Conservation (phyloP, 768 basidiomycete genomes). For the Rhodotorula paludigena region DNA sequence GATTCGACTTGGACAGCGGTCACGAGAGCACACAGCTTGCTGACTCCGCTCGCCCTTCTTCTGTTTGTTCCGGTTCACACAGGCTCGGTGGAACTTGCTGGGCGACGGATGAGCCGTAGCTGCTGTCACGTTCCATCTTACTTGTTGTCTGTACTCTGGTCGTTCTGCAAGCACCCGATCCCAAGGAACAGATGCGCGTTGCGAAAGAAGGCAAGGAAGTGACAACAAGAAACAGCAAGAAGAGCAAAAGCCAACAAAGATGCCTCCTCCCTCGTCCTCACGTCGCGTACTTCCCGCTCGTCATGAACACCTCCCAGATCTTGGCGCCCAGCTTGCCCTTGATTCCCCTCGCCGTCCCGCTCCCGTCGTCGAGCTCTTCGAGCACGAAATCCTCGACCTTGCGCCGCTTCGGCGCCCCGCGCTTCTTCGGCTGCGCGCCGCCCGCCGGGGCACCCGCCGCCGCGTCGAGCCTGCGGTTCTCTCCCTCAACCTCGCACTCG, state of each 20-base stretch:
- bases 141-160: background rate
- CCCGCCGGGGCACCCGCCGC: background rate
- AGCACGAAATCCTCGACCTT: slow-evolving; percentile 29
- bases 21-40: background rate
- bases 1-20: background rate
- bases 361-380: slow-evolving; percentile 1
- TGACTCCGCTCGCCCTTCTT: background rate
- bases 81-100: slow-evolving; percentile 32
- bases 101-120: background rate
- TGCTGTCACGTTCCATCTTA: background rate
- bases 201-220: background rate
- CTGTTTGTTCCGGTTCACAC: background rate
- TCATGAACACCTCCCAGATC: slow-evolving; percentile 30
- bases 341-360: slow-evolving; percentile 20
- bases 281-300: slow-evolving; percentile 6
- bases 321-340: slow-evolving; percentile 24
- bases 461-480: background rate
- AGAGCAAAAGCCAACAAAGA: background rate
- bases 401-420: slow-evolving; percentile 24
- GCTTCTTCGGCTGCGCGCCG: background rate
- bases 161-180: background rate
- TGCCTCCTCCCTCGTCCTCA: too few species aligned
- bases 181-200: background rate
- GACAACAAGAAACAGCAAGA: background rate
- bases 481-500: slow-evolving; percentile 16